A percentile compares a stretch with the other conserved stretches of the same genome.
phyloP scores from a whole-genome alignment of 106 monocot genomes.

The Acanthochlamys bracteata region DNA sequence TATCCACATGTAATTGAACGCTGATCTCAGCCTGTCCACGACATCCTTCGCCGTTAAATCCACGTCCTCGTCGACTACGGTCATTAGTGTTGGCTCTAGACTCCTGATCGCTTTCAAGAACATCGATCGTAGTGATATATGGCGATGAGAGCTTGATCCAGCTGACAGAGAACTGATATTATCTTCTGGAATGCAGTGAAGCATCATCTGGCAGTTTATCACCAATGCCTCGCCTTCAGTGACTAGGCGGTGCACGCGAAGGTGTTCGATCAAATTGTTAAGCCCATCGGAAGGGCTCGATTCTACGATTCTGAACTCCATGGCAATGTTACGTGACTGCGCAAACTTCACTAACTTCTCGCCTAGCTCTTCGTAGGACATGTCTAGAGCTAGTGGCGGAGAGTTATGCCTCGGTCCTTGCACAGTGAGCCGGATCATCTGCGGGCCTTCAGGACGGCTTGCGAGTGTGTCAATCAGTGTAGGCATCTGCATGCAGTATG shows the following conservation, averaged over 20 bases:
- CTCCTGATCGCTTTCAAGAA: conserved; percentile 54
- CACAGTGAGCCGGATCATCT: conserved; percentile 59
- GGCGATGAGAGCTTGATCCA: neutral
- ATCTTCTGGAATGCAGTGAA: conserved; percentile 75
- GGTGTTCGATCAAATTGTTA: conserved; percentile 45
- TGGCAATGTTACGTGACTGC: conserved; percentile 46
- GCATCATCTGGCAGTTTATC: conserved; percentile 86
- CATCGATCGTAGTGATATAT: conserved; percentile 21
- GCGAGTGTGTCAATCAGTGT: conserved; percentile 86
- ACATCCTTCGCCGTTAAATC: conserved; percentile 64
- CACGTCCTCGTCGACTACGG: conserved; percentile 75
- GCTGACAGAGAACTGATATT: conserved; percentile 5
- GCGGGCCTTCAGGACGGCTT: conserved; percentile 61
- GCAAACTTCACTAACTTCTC: conserved; percentile 66
- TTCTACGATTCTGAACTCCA: conserved; percentile 70
- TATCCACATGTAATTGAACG: conserved; percentile 96
- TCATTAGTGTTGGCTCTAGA: conserved; percentile 55
- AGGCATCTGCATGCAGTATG: conserved; percentile 96
- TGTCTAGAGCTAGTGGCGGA: conserved; percentile 45
- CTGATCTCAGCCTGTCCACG: conserved; percentile 51
- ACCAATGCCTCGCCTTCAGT: conserved; percentile 62
- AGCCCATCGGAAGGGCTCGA: conserved; percentile 54
- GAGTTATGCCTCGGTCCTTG: conserved; percentile 5
- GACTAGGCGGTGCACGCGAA: conserved; percentile 46
- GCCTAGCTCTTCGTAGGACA: conserved; percentile 68